Evolutionary conservation across 257 asterid genomes (phyloP).

Genomic region (Solanum corneliomulleri): DNA sequence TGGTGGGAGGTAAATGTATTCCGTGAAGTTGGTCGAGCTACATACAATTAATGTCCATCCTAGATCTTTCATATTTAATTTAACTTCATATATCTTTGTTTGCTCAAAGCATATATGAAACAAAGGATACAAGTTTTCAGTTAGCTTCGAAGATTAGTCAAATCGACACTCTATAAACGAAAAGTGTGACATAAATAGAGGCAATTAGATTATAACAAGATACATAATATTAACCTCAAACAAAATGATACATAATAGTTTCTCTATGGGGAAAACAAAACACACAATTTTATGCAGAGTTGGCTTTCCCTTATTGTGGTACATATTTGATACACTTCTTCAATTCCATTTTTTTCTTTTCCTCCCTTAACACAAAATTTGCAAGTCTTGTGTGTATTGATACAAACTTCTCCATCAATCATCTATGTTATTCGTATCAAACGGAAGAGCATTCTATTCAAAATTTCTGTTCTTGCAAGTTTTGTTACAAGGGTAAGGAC

Average conservation of each 20-base stretch:
- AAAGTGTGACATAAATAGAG: neutral
- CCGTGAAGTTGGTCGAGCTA: no score
- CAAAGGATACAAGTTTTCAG: neutral
- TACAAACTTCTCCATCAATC: neutral
- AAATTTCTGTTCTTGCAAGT: slow-evolving; percentile 76
- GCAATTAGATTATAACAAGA: neutral
- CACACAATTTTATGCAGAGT: neutral
- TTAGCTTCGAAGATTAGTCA: no score
- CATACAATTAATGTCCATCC: neutral
- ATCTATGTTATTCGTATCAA: neutral
- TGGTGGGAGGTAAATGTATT: neutral
- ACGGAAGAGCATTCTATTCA: slow-evolving; percentile 22
- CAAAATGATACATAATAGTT: neutral
- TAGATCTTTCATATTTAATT: neutral
- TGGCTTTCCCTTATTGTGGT: neutral
- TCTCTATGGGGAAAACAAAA: neutral
- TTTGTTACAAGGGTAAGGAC: slow-evolving; percentile 81
- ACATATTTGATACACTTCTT: neutral
- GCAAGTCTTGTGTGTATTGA: neutral
- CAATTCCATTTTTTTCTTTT: neutral
- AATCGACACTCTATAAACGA: neutral
- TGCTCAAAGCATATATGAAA: neutral
- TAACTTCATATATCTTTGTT: neutral
- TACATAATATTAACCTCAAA: neutral
- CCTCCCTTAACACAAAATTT: neutral